A percentile compares a stretch with the other conserved stretches of the same genome.
Evolutionary conservation across 306 rosid species (phyloP).

Genomic region (Luffa acutangula): DNA sequence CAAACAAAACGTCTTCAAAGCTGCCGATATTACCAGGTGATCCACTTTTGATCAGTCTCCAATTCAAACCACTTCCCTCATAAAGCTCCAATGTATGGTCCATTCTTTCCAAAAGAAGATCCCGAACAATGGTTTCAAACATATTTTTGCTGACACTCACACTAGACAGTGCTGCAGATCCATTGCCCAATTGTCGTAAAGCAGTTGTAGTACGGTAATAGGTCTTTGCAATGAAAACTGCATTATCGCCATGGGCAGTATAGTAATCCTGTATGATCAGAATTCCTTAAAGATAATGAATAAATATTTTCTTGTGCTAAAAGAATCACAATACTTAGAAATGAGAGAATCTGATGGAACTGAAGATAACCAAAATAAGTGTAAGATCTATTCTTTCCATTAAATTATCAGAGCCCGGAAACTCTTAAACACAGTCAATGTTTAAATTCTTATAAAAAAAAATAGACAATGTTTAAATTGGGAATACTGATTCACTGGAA

Average conservation of each 20-base stretch:
- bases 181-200: slow-evolving; percentile 67
- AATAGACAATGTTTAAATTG: background rate
- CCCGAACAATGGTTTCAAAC: slow-evolving; percentile 82
- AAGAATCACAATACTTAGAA: background rate
- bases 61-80: slow-evolving; percentile 84
- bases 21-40: slow-evolving; percentile 91
- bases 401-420: background rate
- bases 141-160: slow-evolving; percentile 68
- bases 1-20: slow-evolving; percentile 82
- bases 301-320: background rate
- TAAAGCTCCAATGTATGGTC: slow-evolving; percentile 89
- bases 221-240: slow-evolving; percentile 80
- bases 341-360: background rate
- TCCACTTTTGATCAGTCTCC: slow-evolving; percentile 82
- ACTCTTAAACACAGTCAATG: background rate
- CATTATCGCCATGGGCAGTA: slow-evolving; percentile 90
- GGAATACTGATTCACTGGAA: background rate
- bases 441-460: background rate
- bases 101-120: slow-evolving; percentile 83
- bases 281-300: background rate
- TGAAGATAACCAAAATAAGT: background rate
- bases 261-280: slow-evolving; percentile 62
- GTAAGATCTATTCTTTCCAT: background rate
- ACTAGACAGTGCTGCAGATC: slow-evolving; percentile 66
- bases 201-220: slow-evolving; percentile 85